Evolutionary conservation across 495 filamentous ascomycete species (phyloP).

Genomic region (Cudoniella acicularis): DNA sequence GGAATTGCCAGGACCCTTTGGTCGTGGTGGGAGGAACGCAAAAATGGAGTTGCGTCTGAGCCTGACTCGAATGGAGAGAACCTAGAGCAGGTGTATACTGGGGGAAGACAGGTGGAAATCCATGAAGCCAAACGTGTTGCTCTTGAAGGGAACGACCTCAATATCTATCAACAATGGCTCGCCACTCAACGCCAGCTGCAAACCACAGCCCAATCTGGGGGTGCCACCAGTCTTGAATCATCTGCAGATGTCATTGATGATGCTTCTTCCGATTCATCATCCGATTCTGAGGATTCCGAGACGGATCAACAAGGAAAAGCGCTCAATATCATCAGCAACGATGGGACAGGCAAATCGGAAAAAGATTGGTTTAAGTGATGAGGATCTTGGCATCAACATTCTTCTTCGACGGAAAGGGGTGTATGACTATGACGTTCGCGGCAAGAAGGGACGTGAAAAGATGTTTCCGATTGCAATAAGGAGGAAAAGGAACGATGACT

Average conservation of each 20-base stretch:
- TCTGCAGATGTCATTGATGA: conserved; percentile 81
- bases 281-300: conserved; percentile 79
- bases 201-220: conserved; percentile 65
- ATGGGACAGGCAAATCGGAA: conserved; percentile 75
- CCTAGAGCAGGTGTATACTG: conserved; percentile 61
- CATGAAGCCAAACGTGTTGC: conserved; percentile 55
- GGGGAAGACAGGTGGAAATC: conserved; percentile 58
- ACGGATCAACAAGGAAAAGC: conserved; percentile 88
- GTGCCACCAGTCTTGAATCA: conserved; percentile 59
- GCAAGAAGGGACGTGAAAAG: conserved; percentile 87
- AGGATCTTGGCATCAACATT: conserved; percentile 86
- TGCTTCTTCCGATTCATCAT: conserved; percentile 70
- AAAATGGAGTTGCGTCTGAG: conserved; percentile 59
- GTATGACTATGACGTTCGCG: conserved; percentile 89
- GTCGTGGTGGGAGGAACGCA: conserved; percentile 69
- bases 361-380: conserved; percentile 76
- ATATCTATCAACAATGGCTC: conserved; percentile 84
- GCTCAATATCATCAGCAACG: conserved; percentile 79
- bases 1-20: conserved; percentile 59
- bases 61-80: conserved; percentile 52
- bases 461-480: conserved; percentile 87
- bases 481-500: conserved; percentile 80
- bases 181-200: conserved; percentile 77
- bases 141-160: conserved; percentile 69
- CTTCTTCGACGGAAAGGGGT: conserved; percentile 82